Evolutionary conservation across 2,329 filamentous ascomycete species (phyloP).

Genomic region (Fusarium sacchari): DNA sequence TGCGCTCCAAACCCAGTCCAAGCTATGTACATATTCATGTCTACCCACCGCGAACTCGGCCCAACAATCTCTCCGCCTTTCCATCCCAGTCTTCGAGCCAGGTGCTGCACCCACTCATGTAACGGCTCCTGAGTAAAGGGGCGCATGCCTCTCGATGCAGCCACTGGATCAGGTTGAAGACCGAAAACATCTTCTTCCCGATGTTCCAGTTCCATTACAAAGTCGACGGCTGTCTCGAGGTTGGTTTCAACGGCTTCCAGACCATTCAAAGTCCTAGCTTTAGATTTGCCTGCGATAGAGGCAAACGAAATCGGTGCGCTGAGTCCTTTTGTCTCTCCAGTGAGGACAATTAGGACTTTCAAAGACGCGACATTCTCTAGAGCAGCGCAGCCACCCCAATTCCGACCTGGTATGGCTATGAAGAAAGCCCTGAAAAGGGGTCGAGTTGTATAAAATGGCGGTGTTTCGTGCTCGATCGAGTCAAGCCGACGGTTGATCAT

Average conservation of each 20-base stretch:
- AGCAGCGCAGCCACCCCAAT: neutral
- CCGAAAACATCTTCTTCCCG: neutral
- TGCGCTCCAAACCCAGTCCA: neutral
- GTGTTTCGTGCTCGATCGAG: neutral
- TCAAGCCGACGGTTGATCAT: neutral
- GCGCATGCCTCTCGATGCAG: neutral
- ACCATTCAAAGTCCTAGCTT: neutral
- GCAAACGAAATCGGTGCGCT: slow-evolving; percentile 5
- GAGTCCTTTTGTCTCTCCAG: neutral
- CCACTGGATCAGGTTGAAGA: neutral
- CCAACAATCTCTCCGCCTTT: neutral
- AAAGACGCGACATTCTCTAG: neutral
- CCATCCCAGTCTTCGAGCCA: neutral
- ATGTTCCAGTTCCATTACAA: neutral
- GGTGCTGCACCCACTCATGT: accelerated
- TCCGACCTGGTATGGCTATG: neutral
- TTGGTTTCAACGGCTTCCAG: neutral
- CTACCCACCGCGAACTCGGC: neutral
- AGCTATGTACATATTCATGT: neutral
- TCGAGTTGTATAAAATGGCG: neutral
- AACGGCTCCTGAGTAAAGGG: neutral
- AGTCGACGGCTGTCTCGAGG: neutral
- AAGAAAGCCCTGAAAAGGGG: slow-evolving; percentile 3
- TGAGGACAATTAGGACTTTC: neutral
- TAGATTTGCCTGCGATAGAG: neutral